These are phyloP conservation scores for Abortiporus biennis DNA, from an alignment of 1,284 basidiomycete genomes.

Conservation along the genomic window DNA sequence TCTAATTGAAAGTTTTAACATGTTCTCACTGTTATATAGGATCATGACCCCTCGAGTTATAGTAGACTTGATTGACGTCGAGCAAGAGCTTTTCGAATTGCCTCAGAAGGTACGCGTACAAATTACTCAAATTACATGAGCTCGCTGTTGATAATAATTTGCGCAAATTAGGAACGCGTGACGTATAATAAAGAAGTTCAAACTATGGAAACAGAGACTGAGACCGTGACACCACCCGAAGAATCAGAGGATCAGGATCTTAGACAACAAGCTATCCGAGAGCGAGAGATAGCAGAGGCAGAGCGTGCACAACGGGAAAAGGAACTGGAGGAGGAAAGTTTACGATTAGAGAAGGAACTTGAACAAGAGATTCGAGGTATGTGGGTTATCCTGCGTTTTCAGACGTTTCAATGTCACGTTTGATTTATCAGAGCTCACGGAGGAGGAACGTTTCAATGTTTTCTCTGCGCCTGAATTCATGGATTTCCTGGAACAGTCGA, in stretches of 20 bases:
- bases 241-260: conserved; percentile 47
- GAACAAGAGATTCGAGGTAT: conserved; percentile 77
- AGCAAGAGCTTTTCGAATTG: conserved; percentile 86
- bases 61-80: conserved; percentile 79
- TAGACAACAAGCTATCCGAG: conserved; percentile 60
- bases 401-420: background rate
- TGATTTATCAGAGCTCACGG: conserved; percentile 60
- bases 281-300: conserved; percentile 56
- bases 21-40: conserved; percentile 18
- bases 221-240: conserved; percentile 44
- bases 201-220: conserved; percentile 62
- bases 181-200: conserved; percentile 95
- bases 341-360: conserved; percentile 73
- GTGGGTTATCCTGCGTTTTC: conserved; percentile 8
- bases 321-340: conserved; percentile 77
- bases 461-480: conserved; percentile 84
- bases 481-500: conserved; percentile 92
- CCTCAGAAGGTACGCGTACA: conserved; percentile 65
- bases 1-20: background rate
- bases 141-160: no score
- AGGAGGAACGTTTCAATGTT: conserved; percentile 79
- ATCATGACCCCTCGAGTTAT: conserved; percentile 54
- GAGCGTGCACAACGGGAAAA: conserved; percentile 68
- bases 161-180: conserved; percentile 61
- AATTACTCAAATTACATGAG: background rate